Evolutionary conservation across 148 eudicot genomes (phyloP).

Genomic region (Rheum nobile): DNA sequence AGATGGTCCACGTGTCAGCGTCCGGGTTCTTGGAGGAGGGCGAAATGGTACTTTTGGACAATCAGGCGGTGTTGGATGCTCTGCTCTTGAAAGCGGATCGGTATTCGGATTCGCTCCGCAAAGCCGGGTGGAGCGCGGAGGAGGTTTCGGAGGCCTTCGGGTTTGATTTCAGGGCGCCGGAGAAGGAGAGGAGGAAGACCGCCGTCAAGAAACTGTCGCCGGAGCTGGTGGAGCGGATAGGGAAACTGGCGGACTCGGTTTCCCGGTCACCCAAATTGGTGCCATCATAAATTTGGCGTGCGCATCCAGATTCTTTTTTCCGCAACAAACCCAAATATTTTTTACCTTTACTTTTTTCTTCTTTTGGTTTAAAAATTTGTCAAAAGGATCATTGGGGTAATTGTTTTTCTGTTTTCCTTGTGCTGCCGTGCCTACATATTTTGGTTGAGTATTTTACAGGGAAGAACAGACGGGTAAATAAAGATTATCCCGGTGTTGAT

Average conservation of each 20-base stretch:
- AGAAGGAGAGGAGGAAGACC: constrained; percentile 40
- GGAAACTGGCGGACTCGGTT: constrained; percentile 64
- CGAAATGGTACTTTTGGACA: constrained; percentile 65
- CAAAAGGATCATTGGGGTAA: neutral
- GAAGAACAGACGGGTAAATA: neutral
- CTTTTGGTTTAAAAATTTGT: neutral
- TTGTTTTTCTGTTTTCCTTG: neutral
- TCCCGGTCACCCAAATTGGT: constrained; percentile 25
- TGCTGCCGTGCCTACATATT: neutral
- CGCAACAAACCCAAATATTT: neutral
- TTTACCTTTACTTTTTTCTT: neutral
- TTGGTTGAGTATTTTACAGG: neutral
- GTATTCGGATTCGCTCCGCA: constrained; percentile 56
- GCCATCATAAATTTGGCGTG: constrained; percentile 15
- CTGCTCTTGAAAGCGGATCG: constrained; percentile 65
- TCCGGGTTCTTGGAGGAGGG: constrained; percentile 68
- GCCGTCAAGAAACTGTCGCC: constrained; percentile 64
- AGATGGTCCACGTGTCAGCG: constrained; percentile 68
- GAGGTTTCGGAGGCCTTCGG: constrained; percentile 84
- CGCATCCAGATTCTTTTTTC: constrained; percentile 17
- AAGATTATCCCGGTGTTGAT: too few relatives aligned
- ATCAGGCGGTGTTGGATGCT: constrained; percentile 72
- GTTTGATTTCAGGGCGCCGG: constrained; percentile 53
- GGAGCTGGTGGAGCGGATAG: constrained; percentile 52
- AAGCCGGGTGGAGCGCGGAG: constrained; percentile 93